phyloP scores from a whole-genome alignment of 2,329 filamentous ascomycete species.

The Stemphylium lycopersici region DNA sequence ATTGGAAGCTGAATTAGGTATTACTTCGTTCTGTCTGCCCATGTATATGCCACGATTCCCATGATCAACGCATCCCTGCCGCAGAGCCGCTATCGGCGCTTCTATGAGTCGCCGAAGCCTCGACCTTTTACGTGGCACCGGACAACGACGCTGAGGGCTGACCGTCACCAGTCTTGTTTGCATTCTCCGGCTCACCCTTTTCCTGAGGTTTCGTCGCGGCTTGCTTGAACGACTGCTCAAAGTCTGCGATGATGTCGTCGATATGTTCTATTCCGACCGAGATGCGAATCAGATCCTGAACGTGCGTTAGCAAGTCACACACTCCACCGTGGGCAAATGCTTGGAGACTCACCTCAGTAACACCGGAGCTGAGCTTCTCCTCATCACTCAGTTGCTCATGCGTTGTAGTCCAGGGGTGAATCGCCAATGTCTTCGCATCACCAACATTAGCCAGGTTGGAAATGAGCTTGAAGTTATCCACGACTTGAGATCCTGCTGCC shows the following conservation, averaged over 20 bases:
- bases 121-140: constrained; percentile 31
- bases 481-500: constrained; percentile 81
- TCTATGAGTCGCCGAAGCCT: background rate
- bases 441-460: constrained; percentile 97
- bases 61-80: background rate
- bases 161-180: constrained; percentile 37
- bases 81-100: too few species aligned
- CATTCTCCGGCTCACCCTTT: constrained; percentile 42
- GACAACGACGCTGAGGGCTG: constrained; percentile 37
- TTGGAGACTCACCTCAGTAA: constrained; percentile 67
- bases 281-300: constrained; percentile 85
- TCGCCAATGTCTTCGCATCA: constrained; percentile 92
- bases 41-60: background rate
- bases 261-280: constrained; percentile 96
- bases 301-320: background rate
- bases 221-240: constrained; percentile 84
- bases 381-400: constrained; percentile 88
- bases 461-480: constrained; percentile 93
- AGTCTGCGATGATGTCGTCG: constrained; percentile 95
- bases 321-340: background rate
- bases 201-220: constrained; percentile 53
- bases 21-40: background rate
- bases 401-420: constrained; percentile 94
- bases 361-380: constrained; percentile 80
- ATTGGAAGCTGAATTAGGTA: background rate